Conservation (phyloP, 192 early-diverging fungal genomes). For the Mortierella alpina region DNA sequence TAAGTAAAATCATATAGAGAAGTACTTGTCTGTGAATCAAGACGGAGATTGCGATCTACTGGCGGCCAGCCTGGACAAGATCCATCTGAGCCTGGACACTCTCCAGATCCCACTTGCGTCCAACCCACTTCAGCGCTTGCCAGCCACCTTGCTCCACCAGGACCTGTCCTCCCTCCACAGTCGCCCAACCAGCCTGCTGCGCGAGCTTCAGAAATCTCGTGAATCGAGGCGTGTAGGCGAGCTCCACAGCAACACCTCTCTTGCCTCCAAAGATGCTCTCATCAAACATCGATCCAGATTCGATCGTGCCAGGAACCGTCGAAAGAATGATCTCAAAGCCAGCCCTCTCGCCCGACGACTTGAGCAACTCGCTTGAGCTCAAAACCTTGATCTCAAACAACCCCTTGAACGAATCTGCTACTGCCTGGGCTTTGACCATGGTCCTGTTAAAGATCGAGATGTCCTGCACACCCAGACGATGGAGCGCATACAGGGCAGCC, state of each 20-base stretch:
- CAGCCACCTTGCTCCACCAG: slow-evolving; percentile 93
- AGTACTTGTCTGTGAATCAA: neutral
- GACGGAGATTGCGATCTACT: neutral
- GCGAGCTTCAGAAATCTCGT: slow-evolving; percentile 84
- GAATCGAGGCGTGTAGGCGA: slow-evolving; percentile 92
- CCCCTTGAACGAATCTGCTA: slow-evolving; percentile 69
- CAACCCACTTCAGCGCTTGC: slow-evolving; percentile 92
- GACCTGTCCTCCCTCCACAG: slow-evolving; percentile 88
- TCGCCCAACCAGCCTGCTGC: slow-evolving; percentile 65
- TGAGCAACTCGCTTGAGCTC: slow-evolving; percentile 54
- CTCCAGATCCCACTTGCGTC: slow-evolving; percentile 53
- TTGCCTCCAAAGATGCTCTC: slow-evolving; percentile 48
- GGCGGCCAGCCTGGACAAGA: slow-evolving; percentile 17
- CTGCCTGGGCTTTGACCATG: slow-evolving; percentile 69
- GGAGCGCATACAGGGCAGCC: slow-evolving; percentile 89
- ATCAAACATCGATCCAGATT: slow-evolving; percentile 65
- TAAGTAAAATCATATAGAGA: no score
- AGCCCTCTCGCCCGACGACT: slow-evolving; percentile 7
- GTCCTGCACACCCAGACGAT: slow-evolving; percentile 72
- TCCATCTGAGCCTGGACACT: slow-evolving; percentile 39
- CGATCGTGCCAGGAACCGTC: slow-evolving; percentile 86
- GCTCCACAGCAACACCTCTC: slow-evolving; percentile 85
- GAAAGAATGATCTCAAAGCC: slow-evolving; percentile 76
- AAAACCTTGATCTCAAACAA: slow-evolving; percentile 64
- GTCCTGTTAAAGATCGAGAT: slow-evolving; percentile 93